These are phyloP conservation scores for Paramecium caudatum DNA, from an alignment of 73 alveolate genomes.

Conservation along the genomic window DNA sequence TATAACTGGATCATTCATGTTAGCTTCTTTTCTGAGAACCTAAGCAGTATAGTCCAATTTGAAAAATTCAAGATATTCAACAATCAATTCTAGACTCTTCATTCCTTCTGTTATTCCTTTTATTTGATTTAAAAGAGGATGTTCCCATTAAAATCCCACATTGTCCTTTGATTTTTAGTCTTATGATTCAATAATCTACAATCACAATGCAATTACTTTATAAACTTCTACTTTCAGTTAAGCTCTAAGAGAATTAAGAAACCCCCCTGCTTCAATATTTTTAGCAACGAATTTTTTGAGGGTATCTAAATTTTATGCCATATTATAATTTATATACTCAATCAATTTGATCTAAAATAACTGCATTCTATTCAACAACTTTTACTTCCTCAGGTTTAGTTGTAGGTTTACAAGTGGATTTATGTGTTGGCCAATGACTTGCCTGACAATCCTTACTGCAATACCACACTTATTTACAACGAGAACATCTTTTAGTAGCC, in stretches of 20 bases:
- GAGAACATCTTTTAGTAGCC: conserved; percentile 95
- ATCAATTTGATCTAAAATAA: conserved; percentile 28
- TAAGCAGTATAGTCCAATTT: conserved; percentile 55
- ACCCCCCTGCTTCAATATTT: conserved; percentile 63
- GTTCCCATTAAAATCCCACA: conserved; percentile 67
- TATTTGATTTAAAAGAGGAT: conserved; percentile 49
- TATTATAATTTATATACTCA: not conserved
- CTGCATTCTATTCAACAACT: not conserved
- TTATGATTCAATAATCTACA: conserved; percentile 25
- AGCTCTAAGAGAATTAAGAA: conserved; percentile 37
- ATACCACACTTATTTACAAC: conserved; percentile 98
- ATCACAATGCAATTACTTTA: not conserved
- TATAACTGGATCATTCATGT: conserved; percentile 9
- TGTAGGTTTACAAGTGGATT: conserved; percentile 83
- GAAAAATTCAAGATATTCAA: conserved; percentile 55
- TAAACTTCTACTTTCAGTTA: conserved; percentile 49
- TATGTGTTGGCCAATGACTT: conserved; percentile 96
- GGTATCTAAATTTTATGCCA: not conserved
- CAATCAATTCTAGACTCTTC: conserved; percentile 41
- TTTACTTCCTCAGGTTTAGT: not conserved
- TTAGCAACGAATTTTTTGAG: conserved; percentile 20
- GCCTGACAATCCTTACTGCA: conserved; percentile 97
- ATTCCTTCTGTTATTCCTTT: conserved; percentile 64
- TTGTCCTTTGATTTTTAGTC: conserved; percentile 49
- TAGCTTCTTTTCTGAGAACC: conserved; percentile 66